Percentiles rank a stretch among this genome's conserved stretches.
Conservation (phyloP, 495 filamentous ascomycete species). For the Friedmanniomyces simplex region DNA sequence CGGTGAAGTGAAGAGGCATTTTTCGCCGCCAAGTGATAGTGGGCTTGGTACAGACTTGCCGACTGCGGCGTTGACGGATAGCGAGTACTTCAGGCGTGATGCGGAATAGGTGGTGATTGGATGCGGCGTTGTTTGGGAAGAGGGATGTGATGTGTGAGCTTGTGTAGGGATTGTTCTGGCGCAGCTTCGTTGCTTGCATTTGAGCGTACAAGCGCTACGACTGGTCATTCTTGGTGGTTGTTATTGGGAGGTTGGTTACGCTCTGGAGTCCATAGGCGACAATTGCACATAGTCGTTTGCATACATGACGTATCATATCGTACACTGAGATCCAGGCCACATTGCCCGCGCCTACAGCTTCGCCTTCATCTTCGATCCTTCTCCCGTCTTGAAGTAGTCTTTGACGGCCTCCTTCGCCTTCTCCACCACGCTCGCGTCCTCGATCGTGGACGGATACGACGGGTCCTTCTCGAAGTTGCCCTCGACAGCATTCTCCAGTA, state of each 20-base stretch:
- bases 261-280: not conserved
- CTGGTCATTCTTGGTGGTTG: not conserved
- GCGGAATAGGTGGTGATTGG: not conserved
- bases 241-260: not conserved
- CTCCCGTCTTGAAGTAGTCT: conserved; percentile 44
- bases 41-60: conserved; percentile 32
- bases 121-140: not conserved
- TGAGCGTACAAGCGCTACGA: not conserved
- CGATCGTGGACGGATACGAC: conserved; percentile 49
- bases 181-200: not conserved
- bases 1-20: conserved; percentile 17
- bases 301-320: not conserved
- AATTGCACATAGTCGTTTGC: not conserved
- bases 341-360: conserved; percentile 19
- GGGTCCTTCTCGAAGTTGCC: conserved; percentile 44
- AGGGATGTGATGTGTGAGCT: not conserved
- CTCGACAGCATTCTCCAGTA: conserved; percentile 55
- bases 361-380: conserved; percentile 17
- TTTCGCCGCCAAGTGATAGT: conserved; percentile 29
- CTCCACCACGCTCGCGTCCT: conserved; percentile 48
- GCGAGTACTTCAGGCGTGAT: conserved; percentile 10
- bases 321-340: not conserved
- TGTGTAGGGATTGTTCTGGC: not conserved
- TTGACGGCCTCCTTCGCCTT: conserved; percentile 44
- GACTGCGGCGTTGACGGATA: conserved; percentile 21